Conservation (phyloP, 345 rosid species). For the Corchorus olitorius region DNA sequence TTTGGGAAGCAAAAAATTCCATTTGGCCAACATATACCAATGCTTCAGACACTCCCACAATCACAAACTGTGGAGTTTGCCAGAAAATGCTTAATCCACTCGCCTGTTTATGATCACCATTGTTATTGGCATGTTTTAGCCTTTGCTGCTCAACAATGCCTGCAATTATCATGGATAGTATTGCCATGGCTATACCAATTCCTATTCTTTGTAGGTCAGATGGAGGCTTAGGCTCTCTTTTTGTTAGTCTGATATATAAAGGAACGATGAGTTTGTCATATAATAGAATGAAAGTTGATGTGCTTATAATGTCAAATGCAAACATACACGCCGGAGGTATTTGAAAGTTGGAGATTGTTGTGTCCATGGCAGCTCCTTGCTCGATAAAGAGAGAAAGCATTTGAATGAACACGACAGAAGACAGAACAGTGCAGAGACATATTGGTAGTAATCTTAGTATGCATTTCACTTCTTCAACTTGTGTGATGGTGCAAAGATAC, state of each 20-base stretch:
- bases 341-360: conserved; percentile 25
- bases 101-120: conserved; percentile 15
- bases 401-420: conserved; percentile 36
- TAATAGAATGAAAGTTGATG: conserved; percentile 33
- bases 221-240: conserved; percentile 27
- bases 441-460: conserved; percentile 38
- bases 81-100: conserved; percentile 41
- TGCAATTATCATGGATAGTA: conserved; percentile 30
- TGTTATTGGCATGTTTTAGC: conserved; percentile 18
- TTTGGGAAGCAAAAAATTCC: conserved; percentile 37
- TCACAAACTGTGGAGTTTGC: conserved; percentile 41
- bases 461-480: conserved; percentile 49
- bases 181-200: conserved; percentile 33
- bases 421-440: conserved; percentile 38
- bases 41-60: conserved; percentile 42
- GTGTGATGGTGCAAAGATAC: conserved; percentile 45
- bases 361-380: conserved; percentile 49
- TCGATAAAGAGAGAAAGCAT: conserved; percentile 42
- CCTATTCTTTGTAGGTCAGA: conserved; percentile 39
- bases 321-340: conserved; percentile 49
- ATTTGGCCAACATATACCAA: conserved; percentile 39
- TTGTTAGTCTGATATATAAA: conserved; percentile 23
- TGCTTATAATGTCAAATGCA: conserved; percentile 37
- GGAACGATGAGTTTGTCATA: conserved; percentile 36
- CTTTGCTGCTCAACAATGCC: conserved; percentile 39